These are phyloP conservation scores for Myriosclerotinia scirpicola DNA, from an alignment of 2,329 filamentous ascomycete genomes.

Conservation along the genomic window DNA sequence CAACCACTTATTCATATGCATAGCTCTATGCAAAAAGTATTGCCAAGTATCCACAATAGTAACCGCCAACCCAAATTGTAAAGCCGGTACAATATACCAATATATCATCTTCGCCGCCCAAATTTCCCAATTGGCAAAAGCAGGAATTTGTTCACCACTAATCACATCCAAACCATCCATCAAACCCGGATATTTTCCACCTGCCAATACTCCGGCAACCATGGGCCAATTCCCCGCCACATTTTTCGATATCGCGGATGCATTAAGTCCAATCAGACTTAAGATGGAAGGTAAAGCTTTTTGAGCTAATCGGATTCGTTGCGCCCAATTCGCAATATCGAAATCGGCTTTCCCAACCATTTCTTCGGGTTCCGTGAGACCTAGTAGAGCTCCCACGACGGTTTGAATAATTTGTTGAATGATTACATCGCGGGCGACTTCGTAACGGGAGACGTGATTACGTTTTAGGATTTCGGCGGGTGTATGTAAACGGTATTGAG, in stretches of 20 bases:
- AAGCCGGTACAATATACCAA: slow-evolving; percentile 69
- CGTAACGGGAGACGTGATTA: slow-evolving; percentile 84
- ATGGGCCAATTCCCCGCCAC: slow-evolving; percentile 69
- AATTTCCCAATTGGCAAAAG: slow-evolving; percentile 84
- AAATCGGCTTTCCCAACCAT: slow-evolving; percentile 77
- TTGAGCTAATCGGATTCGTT: slow-evolving; percentile 75
- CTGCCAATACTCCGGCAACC: slow-evolving; percentile 72
- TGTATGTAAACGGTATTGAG: slow-evolving; percentile 91
- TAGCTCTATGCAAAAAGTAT: slow-evolving; percentile 92
- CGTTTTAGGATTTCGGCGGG: slow-evolving; percentile 84
- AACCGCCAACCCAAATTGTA: slow-evolving; percentile 76
- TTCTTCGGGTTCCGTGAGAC: slow-evolving; percentile 70
- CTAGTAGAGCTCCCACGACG: slow-evolving; percentile 64
- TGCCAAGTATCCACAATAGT: slow-evolving; percentile 92
- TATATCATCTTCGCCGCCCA: slow-evolving; percentile 74
- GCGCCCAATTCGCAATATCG: slow-evolving; percentile 88
- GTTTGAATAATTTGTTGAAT: slow-evolving; percentile 91
- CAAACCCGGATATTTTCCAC: slow-evolving; percentile 76
- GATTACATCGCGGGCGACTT: slow-evolving; percentile 87
- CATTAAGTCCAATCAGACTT: slow-evolving; percentile 72
- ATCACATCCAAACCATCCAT: slow-evolving; percentile 56
- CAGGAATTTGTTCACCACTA: slow-evolving; percentile 57
- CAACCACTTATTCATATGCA: slow-evolving; percentile 97
- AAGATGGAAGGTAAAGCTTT: slow-evolving; percentile 73
- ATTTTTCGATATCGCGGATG: slow-evolving; percentile 71